Evolutionary conservation across 2,329 filamentous ascomycete genomes (phyloP).

Genomic region (Aureobasidium sp.): DNA sequence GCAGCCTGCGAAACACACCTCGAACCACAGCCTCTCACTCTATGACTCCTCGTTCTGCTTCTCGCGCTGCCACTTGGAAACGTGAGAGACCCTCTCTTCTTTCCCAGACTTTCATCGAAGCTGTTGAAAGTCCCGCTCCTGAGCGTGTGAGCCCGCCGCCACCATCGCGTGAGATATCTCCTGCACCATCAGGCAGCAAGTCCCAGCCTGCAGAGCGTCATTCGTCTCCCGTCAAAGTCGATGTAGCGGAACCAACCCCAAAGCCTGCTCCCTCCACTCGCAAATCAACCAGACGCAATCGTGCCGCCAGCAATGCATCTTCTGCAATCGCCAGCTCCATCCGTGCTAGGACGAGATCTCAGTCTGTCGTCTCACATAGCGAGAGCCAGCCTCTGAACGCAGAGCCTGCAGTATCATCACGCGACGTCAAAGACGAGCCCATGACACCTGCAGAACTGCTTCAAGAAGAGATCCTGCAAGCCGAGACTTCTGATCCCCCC

Average conservation of each 20-base stretch:
- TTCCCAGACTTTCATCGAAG: conserved; percentile 20
- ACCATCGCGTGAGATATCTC: not conserved
- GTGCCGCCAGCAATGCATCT: conserved; percentile 38
- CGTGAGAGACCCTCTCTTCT: conserved; percentile 22
- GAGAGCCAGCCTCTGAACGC: conserved; percentile 35
- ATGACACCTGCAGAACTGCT: conserved; percentile 37
- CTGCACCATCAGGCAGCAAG: not conserved
- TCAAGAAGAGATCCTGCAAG: conserved; percentile 12
- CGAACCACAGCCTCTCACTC: not conserved
- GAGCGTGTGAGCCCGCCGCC: conserved; percentile 30
- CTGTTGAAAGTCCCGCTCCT: conserved; percentile 23
- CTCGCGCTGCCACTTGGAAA: conserved; percentile 25
- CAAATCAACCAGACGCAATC: conserved; percentile 22
- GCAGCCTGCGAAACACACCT: conserved; percentile 2
- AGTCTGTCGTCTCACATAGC: conserved; percentile 41
- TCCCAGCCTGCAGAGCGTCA: not conserved
- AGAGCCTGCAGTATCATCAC: conserved; percentile 33
- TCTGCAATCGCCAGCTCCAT: conserved; percentile 40
- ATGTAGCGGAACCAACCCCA: not conserved
- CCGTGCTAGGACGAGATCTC: conserved; percentile 41
- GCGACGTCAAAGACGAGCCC: conserved; percentile 42
- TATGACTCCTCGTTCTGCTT: not conserved
- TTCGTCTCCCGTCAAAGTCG: not conserved
- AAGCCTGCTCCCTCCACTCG: conserved; percentile 8
- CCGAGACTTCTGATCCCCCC: conserved; percentile 22